A percentile compares a stretch with the other conserved stretches of the same genome.
These are phyloP conservation scores for Sisymbrium irio DNA, from an alignment of 345 rosid species.

Conservation along the genomic window DNA sequence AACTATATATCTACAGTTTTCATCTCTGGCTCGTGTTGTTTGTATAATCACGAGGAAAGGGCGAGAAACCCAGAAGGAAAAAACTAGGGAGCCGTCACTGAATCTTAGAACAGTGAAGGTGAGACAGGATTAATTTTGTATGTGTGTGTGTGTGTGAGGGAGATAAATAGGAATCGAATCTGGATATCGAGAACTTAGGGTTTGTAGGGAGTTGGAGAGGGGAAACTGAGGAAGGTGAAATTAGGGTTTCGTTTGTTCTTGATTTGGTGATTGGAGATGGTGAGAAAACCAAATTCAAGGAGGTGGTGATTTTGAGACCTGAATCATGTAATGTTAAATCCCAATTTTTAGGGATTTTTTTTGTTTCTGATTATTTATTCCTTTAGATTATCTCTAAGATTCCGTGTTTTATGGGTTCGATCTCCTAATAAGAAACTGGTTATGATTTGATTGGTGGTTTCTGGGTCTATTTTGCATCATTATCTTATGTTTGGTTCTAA, in stretches of 20 bases:
- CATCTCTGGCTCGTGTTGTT: constrained; percentile 34
- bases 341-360: constrained; percentile 33
- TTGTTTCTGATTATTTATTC: neutral
- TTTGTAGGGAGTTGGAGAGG: constrained; percentile 29
- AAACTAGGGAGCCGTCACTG: constrained; percentile 25
- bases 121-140: neutral
- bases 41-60: constrained; percentile 30
- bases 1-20: constrained; percentile 26
- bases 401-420: constrained; percentile 32
- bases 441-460: neutral
- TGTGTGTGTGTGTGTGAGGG: neutral
- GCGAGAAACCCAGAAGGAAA: constrained; percentile 7
- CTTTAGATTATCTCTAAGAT: constrained; percentile 15
- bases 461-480: no score
- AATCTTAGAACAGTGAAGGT: constrained; percentile 26
- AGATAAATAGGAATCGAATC: constrained; percentile 13
- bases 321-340: constrained; percentile 47
- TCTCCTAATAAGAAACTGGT: neutral
- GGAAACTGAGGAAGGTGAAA: constrained; percentile 34
- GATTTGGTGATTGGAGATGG: constrained; percentile 27
- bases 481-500: neutral
- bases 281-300: constrained; percentile 38
- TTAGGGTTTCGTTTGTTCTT: constrained; percentile 26
- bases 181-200: constrained; percentile 28
- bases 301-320: constrained; percentile 38